Base-by-base conservation (phyloP, 23 red algal species). In the Agarophyton chilense region DNA sequence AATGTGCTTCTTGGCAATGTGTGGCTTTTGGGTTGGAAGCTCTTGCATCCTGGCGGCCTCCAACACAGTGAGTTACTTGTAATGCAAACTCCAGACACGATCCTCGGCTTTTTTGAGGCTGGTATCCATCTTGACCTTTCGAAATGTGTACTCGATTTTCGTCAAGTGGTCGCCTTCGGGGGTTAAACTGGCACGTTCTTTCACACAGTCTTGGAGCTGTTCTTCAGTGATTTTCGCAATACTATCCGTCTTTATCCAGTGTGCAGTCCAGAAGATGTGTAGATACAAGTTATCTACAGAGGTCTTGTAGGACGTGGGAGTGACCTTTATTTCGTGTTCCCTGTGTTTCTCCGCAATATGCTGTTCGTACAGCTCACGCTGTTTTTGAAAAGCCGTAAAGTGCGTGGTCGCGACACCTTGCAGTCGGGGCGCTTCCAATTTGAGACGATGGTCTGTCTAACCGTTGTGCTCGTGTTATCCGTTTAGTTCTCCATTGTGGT, bases 1-100 rank as follows among this genome's bases (percentile, higher is more conserved):
- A 36, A 78, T 88, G 38, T 75, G 70, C 32, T 65, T 66, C 3
- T 77, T 77, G 11, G 84, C 43, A 60, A 78, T 88, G 14, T 77
- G 84, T 28, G 84, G 84, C 40, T 88, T 88, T 49, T 57, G 11
- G 11, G 4, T 2, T 5, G 55, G 67, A 12, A 88, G 33, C 3
- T 88, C 70, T 17, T 41, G 18, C 29, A 88, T 54, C 22, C 68
- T 44, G 0, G 65, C 65, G 10, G 42, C 38, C 4, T 87, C 68
- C 21, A 72, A 36, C 14, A 25, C 65, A 9, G 2, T 41, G 16
- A 57, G 22, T 26, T 87, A 87, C 31, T 46, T 61, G 10, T 46
- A 31, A 55, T 87, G 58, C 32, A 87, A 45, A 21, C 29, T 54
- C 83, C 83, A 73, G 5, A 87, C 49, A 4, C 65, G 6, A 35